These are phyloP conservation scores for Beta corolliflora DNA, from an alignment of 179 eudicot species.

Conservation along the genomic window DNA sequence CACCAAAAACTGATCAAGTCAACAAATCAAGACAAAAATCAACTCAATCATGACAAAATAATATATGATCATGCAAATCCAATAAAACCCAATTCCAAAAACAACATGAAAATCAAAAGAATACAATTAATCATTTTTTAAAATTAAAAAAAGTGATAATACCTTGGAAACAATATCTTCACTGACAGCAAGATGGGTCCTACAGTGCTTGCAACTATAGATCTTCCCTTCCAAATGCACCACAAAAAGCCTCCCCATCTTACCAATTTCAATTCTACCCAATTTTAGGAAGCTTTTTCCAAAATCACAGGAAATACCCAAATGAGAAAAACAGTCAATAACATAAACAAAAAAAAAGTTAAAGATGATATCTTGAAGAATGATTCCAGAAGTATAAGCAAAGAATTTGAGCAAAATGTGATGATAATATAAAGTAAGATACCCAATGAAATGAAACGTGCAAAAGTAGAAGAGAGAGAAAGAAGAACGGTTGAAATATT, in stretches of 20 bases:
- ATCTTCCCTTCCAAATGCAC: slow-evolving; percentile 75
- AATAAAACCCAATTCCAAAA: slow-evolving; percentile 25
- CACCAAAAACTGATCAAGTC: slow-evolving; percentile 3
- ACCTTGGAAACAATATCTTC: slow-evolving; percentile 90
- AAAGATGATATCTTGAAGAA: neutral
- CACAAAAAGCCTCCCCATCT: slow-evolving; percentile 81
- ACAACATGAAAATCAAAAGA: slow-evolving; percentile 5
- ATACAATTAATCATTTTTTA: neutral
- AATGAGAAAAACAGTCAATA: neutral
- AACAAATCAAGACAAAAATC: slow-evolving; percentile 7
- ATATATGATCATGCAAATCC: slow-evolving; percentile 16
- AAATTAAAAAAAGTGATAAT: slow-evolving; percentile 12
- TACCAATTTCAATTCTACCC: slow-evolving; percentile 14
- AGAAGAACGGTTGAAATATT: neutral
- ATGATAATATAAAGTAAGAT: neutral
- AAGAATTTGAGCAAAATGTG: slow-evolving; percentile 7
- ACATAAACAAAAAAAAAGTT: neutral
- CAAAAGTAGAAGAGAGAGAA: neutral
- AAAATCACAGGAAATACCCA: neutral
- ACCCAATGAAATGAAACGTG: neutral
- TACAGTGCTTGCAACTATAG: slow-evolving; percentile 85
- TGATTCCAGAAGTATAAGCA: slow-evolving; percentile 27
- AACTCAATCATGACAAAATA: slow-evolving; percentile 11
- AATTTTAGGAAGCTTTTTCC: neutral
- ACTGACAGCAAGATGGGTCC: slow-evolving; percentile 67